These are phyloP conservation scores for Trypanosoma caninum DNA, from an alignment of 208 protist species.

Conservation along the genomic window DNA sequence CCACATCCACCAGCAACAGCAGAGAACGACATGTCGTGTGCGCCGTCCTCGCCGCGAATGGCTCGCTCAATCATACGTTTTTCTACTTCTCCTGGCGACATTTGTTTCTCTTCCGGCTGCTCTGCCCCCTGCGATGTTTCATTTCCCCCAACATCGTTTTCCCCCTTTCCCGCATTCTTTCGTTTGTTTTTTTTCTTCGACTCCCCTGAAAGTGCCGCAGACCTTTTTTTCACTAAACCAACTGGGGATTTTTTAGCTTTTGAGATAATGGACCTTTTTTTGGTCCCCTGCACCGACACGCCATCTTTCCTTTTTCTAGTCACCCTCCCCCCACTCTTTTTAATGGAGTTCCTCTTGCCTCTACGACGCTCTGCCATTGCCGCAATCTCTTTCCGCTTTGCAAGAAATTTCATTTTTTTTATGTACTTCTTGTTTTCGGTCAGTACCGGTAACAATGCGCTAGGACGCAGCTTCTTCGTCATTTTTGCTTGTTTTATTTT, in stretches of 20 bases:
- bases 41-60: slow-evolving; percentile 42
- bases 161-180: neutral
- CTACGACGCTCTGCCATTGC: neutral
- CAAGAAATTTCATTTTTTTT: slow-evolving; percentile 45
- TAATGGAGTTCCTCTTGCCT: neutral
- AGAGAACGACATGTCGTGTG: slow-evolving; percentile 14
- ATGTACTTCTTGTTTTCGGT: slow-evolving; percentile 60
- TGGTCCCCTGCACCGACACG: slow-evolving; percentile 1
- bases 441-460: slow-evolving; percentile 14
- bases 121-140: neutral
- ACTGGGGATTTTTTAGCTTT: too few relatives aligned
- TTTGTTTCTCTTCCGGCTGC: slow-evolving; percentile 5
- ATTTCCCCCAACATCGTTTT: neutral
- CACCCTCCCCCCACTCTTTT: slow-evolving; percentile 3
- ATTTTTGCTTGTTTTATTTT: too few relatives aligned
- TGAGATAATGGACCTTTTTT: too few relatives aligned
- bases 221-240: slow-evolving; percentile 2
- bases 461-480: slow-evolving; percentile 10
- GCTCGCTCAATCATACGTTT: slow-evolving; percentile 43
- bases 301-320: neutral
- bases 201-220: too few relatives aligned
- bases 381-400: slow-evolving; percentile 21
- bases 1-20: neutral
- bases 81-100: slow-evolving; percentile 32
- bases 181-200: neutral